These are phyloP conservation scores for Lachnellula subtilissima DNA, from an alignment of 2,329 filamentous ascomycete species.

Conservation along the genomic window DNA sequence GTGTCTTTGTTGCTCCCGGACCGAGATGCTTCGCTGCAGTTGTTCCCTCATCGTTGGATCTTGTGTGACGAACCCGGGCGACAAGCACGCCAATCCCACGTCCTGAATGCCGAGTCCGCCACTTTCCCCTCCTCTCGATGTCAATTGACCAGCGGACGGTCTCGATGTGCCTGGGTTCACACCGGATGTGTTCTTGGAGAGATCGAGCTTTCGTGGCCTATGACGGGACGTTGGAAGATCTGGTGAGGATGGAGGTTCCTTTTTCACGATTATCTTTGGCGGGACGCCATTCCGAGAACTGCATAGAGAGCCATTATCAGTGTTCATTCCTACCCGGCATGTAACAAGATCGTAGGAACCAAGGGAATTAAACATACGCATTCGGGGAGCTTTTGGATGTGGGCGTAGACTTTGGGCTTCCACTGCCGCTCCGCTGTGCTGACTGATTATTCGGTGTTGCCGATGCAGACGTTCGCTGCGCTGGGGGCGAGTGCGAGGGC, in stretches of 20 bases:
- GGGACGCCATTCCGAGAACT: constrained; percentile 48
- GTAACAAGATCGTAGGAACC: constrained; percentile 6
- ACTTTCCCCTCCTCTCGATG: constrained; percentile 59
- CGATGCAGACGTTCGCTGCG: constrained; percentile 29
- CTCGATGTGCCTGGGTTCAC: constrained; percentile 55
- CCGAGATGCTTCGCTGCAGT: constrained; percentile 86
- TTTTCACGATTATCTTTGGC: constrained; percentile 91
- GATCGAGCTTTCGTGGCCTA: constrained; percentile 70
- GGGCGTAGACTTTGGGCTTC: constrained; percentile 46
- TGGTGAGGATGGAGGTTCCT: constrained; percentile 88
- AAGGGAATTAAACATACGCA: constrained; percentile 46
- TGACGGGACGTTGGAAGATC: constrained; percentile 69
- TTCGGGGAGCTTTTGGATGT: constrained; percentile 53
- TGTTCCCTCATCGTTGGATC: constrained; percentile 97
- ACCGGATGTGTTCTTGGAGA: constrained; percentile 60
- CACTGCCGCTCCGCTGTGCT: constrained; percentile 47
- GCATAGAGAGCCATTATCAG: constrained; percentile 28
- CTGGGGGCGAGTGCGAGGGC: constrained; percentile 27
- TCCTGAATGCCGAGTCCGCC: constrained; percentile 77
- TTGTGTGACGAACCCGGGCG: constrained; percentile 91
- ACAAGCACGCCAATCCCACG: constrained; percentile 88
- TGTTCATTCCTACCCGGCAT: constrained; percentile 9
- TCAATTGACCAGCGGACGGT: constrained; percentile 63
- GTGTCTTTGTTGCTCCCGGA: constrained; percentile 87
- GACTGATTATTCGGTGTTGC: constrained; percentile 39